These are phyloP conservation scores for Rhynchosporium graminicola DNA, from an alignment of 2,329 filamentous ascomycete species.

Conservation along the genomic window DNA sequence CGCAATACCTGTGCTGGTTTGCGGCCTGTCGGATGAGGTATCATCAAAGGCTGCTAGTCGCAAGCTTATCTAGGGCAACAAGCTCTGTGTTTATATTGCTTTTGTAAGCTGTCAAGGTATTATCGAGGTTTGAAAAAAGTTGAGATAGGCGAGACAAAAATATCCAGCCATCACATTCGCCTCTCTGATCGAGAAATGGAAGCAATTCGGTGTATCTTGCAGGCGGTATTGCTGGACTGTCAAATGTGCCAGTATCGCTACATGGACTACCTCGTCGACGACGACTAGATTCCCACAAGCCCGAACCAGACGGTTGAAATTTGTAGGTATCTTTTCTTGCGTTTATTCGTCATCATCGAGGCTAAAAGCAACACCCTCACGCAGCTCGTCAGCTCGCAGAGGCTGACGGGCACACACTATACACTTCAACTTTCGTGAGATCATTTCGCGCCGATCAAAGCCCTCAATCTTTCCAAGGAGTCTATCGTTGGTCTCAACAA, in stretches of 20 bases:
- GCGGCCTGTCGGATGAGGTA: too few species aligned
- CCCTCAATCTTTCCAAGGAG: constrained; percentile 20
- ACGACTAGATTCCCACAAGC: constrained; percentile 25
- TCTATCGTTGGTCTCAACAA: constrained; percentile 25
- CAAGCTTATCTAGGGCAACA: constrained; percentile 14
- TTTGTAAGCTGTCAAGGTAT: constrained; percentile 16
- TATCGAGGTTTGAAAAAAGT: constrained; percentile 26
- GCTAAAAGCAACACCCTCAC: constrained; percentile 26
- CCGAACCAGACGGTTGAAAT: constrained; percentile 21
- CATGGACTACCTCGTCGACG: constrained; percentile 18
- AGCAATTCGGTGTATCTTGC: not conserved
- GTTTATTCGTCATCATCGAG: constrained; percentile 20
- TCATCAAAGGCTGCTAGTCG: not conserved
- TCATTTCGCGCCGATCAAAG: constrained; percentile 9
- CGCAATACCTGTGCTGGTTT: too few species aligned
- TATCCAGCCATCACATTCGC: constrained; percentile 23
- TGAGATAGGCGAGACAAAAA: constrained; percentile 26
- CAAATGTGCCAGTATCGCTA: constrained; percentile 26
- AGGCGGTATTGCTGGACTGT: constrained; percentile 29
- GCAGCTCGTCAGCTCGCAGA: constrained; percentile 22
- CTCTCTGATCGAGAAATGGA: constrained; percentile 18
- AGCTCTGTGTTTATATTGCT: constrained; percentile 18
- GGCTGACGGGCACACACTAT: constrained; percentile 25
- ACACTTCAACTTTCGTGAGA: constrained; percentile 27
- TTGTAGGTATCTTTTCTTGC: constrained; percentile 19